Evolutionary conservation across 768 basidiomycete genomes (phyloP).

Genomic region (Hygrocybe coccinea): DNA sequence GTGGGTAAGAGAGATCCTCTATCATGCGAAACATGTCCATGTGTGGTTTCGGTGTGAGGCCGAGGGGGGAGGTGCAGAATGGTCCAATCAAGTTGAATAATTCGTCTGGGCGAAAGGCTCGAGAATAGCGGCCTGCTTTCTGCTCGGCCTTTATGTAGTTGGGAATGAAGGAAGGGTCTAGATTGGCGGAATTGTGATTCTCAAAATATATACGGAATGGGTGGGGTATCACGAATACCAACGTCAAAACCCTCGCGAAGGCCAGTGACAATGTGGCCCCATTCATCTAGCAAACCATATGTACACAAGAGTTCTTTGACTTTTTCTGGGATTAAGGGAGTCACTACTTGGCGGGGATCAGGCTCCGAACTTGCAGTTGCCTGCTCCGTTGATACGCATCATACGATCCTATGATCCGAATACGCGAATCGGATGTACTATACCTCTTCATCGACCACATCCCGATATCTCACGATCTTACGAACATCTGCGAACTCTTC

Average conservation of each 20-base stretch:
- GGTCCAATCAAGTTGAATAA: conserved; percentile 36
- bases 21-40: conserved; percentile 23
- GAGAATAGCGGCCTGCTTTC: conserved; percentile 28
- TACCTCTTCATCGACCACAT: no score
- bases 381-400: no score
- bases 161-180: conserved; percentile 28
- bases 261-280: no score
- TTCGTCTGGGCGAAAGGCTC: conserved; percentile 21
- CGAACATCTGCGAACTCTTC: no score
- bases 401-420: no score
- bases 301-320: conserved; percentile 10
- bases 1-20: conserved; percentile 31
- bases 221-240: conserved; percentile 20
- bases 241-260: conserved; percentile 35
- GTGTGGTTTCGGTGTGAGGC: conserved; percentile 33
- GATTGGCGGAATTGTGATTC: conserved; percentile 30
- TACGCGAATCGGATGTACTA: no score
- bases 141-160: conserved; percentile 32
- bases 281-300: conserved; percentile 15
- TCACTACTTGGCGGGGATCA: conserved; percentile 2
- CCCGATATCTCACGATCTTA: no score
- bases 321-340: no score
- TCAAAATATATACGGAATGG: conserved; percentile 24
- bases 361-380: conserved; percentile 30
- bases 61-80: conserved; percentile 38